These are phyloP conservation scores for Cladosporium sp. DNA, from an alignment of 2,329 filamentous ascomycete genomes.

Conservation along the genomic window DNA sequence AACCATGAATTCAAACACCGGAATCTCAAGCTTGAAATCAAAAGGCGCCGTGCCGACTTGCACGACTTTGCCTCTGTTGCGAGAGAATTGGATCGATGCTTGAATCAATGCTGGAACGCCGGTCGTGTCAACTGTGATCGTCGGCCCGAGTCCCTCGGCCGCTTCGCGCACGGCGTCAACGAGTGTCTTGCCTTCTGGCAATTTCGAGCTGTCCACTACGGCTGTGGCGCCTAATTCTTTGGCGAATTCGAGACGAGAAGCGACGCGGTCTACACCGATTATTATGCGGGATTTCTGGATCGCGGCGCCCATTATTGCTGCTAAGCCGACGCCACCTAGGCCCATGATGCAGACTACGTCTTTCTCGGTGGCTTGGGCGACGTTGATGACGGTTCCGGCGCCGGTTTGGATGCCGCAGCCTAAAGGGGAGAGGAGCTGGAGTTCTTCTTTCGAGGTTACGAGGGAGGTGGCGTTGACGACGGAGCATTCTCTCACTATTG, in stretches of 20 bases:
- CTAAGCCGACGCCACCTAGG: conserved; percentile 45
- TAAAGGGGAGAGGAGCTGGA: conserved; percentile 42
- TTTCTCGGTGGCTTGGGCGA: conserved; percentile 33
- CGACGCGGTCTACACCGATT: conserved; percentile 40
- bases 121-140: conserved; percentile 49
- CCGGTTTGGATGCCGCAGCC: conserved; percentile 48
- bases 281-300: conserved; percentile 38
- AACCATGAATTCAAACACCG: conserved; percentile 44
- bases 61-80: conserved; percentile 46
- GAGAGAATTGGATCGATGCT: conserved; percentile 40
- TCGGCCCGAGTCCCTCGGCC: conserved; percentile 38
- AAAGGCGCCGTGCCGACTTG: conserved; percentile 48
- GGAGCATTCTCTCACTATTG: conserved; percentile 37
- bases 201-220: conserved; percentile 33
- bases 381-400: conserved; percentile 38
- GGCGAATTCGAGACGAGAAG: conserved; percentile 35
- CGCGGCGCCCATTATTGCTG: conserved; percentile 47
- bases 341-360: conserved; percentile 42
- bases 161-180: conserved; percentile 34
- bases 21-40: conserved; percentile 40
- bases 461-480: conserved; percentile 41
- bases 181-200: conserved; percentile 31
- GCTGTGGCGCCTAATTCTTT: conserved; percentile 40
- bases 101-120: conserved; percentile 42
- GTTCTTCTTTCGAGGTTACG: conserved; percentile 36